Percentiles rank a stretch among this genome's conserved stretches.
phyloP scores from a whole-genome alignment of 257 asterid species.

The Petrea volubilis region DNA sequence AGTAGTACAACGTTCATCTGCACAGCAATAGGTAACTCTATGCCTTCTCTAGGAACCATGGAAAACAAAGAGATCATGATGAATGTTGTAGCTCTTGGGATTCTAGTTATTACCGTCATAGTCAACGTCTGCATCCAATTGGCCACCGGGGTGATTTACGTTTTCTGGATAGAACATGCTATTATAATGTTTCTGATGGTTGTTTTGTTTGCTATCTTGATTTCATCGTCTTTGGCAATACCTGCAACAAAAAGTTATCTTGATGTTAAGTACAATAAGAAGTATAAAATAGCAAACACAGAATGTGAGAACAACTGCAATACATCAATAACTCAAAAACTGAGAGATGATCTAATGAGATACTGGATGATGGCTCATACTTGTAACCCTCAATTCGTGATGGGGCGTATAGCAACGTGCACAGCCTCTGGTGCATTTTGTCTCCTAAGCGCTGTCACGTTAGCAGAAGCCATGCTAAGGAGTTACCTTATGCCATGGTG shows the following conservation, averaged over 20 bases:
- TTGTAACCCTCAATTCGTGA: slow-evolving; percentile 72
- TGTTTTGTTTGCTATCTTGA: slow-evolving; percentile 40
- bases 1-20: slow-evolving; percentile 68
- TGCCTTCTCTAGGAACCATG: slow-evolving; percentile 78
- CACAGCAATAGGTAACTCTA: slow-evolving; percentile 59
- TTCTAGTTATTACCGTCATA: slow-evolving; percentile 59
- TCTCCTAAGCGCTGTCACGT: slow-evolving; percentile 43
- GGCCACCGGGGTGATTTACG: slow-evolving; percentile 70
- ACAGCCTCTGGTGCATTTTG: slow-evolving; percentile 76
- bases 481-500: slow-evolving; percentile 47
- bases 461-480: slow-evolving; percentile 63
- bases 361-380: slow-evolving; percentile 96
- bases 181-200: slow-evolving; percentile 51
- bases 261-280: slow-evolving; percentile 51
- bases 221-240: slow-evolving; percentile 57
- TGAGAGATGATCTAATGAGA: slow-evolving; percentile 52
- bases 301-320: slow-evolving; percentile 33
- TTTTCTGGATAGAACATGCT: slow-evolving; percentile 56
- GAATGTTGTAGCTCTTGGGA: slow-evolving; percentile 66
- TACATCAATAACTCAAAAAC: slow-evolving; percentile 30
- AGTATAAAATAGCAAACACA: slow-evolving; percentile 34
- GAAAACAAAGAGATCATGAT: slow-evolving; percentile 58
- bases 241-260: slow-evolving; percentile 58
- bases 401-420: slow-evolving; percentile 73
- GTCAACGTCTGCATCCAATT: slow-evolving; percentile 67